Base-by-base conservation (phyloP, 441 rosid species). In the Omphalea diandra region DNA sequence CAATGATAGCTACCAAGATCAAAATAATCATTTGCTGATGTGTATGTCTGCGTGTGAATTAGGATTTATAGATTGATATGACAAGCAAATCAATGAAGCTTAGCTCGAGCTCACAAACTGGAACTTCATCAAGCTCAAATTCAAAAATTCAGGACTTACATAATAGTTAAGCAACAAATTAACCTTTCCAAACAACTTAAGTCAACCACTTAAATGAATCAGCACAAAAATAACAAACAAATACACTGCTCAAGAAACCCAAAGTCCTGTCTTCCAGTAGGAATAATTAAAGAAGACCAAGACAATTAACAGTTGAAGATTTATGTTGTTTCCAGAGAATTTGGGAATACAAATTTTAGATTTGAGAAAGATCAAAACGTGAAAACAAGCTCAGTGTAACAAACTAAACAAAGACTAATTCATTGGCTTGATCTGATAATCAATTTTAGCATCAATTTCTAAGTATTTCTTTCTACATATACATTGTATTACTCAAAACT, bases 1-100 rank as follows among this genome's bases (percentile, higher is more conserved):
- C 72, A 29, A 68, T 40, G 24, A 35, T 18, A 57, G 26, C 58
- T 65, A 32, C 7, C 54, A n/a, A 22, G 50, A 32, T 58, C 32
- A 47, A 69, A 31, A 17, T 33, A 58, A 33, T 10, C 41, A 58
- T 58, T 35, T 53, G 38, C 50, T 24, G 22, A 20, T 5, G 40
- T 31, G 49, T 12, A n/a, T n/a, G n/a, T n/a, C n/a, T n/a, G n/a
- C n/a, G n/a, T n/a, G n/a, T n/a, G n/a, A n/a, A 50, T 40, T n/a
- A n/a, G n/a, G n/a, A n/a, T n/a, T n/a, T n/a, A n/a, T n/a, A n/a
- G n/a, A n/a, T n/a, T n/a, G n/a, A n/a, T n/a, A n/a, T n/a, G n/a
- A n/a, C n/a, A n/a, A n/a, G 17, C 24, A 3, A 67, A 41, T 29
- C 8, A 41, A 29, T 31, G 43, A 40, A 68, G 55, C 63, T 68